Percentiles rank a stretch among this genome's conserved stretches.
Conservation (phyloP, 202 grass and related monocot genomes). For the Schoenoplectus triqueter region DNA sequence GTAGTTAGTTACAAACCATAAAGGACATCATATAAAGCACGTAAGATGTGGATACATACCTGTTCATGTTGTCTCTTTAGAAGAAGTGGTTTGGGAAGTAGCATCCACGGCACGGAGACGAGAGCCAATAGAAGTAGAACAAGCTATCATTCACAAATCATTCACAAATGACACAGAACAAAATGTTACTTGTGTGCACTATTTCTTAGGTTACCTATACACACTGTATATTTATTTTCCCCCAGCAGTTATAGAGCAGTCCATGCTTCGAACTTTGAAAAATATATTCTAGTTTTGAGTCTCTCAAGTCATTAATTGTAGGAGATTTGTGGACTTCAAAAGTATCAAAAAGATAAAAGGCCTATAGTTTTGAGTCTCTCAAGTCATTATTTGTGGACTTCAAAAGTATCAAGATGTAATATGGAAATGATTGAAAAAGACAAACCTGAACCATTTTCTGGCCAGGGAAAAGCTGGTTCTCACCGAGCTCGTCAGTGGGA, state of each 20-base stretch:
- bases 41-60: conserved; percentile 46
- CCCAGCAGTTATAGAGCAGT: neutral
- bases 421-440: conserved; percentile 34
- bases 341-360: neutral
- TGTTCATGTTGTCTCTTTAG: conserved; percentile 77
- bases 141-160: conserved; percentile 50
- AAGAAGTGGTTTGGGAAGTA: conserved; percentile 87
- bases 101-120: conserved; percentile 90
- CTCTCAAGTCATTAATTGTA: conserved; percentile 8
- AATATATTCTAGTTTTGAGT: neutral
- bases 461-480: conserved; percentile 90
- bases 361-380: neutral
- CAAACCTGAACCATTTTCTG: conserved; percentile 88
- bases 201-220: neutral
- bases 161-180: conserved; percentile 43
- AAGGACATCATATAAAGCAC: conserved; percentile 25
- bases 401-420: neutral
- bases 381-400: conserved; percentile 17
- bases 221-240: too few species aligned
- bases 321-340: neutral
- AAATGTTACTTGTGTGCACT: conserved; percentile 4
- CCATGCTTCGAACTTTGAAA: conserved; percentile 2
- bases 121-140: conserved; percentile 79
- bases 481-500: conserved; percentile 80
- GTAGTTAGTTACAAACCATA: conserved; percentile 6